phyloP scores from a whole-genome alignment of 2,329 filamentous ascomycete species.

The Talaromyces atroroseus region DNA sequence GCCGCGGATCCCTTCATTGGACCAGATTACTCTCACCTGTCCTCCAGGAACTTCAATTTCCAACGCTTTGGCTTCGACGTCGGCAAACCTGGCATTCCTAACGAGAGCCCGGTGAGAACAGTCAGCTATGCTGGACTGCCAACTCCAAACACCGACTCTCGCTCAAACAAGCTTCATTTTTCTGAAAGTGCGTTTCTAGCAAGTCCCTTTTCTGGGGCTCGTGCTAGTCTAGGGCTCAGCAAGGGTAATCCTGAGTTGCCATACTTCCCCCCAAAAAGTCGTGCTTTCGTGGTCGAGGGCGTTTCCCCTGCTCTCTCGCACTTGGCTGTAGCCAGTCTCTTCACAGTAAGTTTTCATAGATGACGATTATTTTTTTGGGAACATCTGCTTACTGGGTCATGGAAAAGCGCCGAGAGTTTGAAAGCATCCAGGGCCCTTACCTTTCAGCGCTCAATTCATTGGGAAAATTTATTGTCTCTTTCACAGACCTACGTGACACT shows the following conservation, averaged over 20 bases:
- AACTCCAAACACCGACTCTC: slow-evolving; percentile 13
- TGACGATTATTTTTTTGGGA: background rate
- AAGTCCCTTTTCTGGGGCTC: slow-evolving; percentile 10
- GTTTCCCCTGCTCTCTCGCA: slow-evolving; percentile 27
- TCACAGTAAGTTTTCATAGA: slow-evolving; percentile 31
- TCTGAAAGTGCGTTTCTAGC: background rate
- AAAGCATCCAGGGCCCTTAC: slow-evolving; percentile 34
- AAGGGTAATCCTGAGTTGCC: slow-evolving; percentile 10
- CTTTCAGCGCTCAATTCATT: slow-evolving; percentile 29
- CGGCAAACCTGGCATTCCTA: slow-evolving; percentile 9
- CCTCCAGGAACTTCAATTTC: slow-evolving; percentile 60
- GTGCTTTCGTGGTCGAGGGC: slow-evolving; percentile 30
- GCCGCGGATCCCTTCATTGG: slow-evolving; percentile 28
- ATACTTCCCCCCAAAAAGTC: slow-evolving; percentile 15
- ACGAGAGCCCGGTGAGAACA: slow-evolving; percentile 12
- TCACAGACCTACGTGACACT: slow-evolving; percentile 58
- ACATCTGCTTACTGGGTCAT: background rate
- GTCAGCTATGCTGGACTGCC: slow-evolving; percentile 9
- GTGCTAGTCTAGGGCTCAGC: background rate
- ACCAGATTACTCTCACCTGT: slow-evolving; percentile 42
- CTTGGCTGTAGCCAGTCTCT: slow-evolving; percentile 32
- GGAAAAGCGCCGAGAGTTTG: slow-evolving; percentile 30
- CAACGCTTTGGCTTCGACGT: slow-evolving; percentile 42
- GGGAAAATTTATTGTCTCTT: slow-evolving; percentile 50
- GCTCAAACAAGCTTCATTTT: slow-evolving; percentile 1